A percentile compares a stretch with the other conserved stretches of the same genome.
These are phyloP conservation scores for Claviceps arundinis DNA, from an alignment of 2,329 filamentous ascomycete species.

Conservation along the genomic window DNA sequence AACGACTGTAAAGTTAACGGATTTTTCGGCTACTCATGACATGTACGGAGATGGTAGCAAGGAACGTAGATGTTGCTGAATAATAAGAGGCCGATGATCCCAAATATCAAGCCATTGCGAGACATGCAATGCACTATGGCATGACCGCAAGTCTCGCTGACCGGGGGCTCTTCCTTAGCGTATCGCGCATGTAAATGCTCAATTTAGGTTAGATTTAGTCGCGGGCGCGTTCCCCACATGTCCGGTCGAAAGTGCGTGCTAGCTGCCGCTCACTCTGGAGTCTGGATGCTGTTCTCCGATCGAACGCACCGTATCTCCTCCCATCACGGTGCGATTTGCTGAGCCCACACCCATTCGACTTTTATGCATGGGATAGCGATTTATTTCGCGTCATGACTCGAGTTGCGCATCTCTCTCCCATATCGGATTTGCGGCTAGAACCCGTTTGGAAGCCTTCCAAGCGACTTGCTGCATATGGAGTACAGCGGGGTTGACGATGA, in stretches of 20 bases:
- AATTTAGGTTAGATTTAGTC: not conserved
- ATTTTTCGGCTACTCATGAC: not conserved
- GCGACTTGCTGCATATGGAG: not conserved
- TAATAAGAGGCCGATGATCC: not conserved
- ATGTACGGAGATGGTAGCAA: not conserved
- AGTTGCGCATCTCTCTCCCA: not conserved
- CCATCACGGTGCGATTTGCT: not conserved
- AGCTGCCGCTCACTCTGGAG: no score
- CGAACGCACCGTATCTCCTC: not conserved
- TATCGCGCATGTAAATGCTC: not conserved
- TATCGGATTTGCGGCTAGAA: not conserved
- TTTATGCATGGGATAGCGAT: not conserved
- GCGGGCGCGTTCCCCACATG: not conserved
- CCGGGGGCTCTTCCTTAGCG: not conserved
- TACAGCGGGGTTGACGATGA: not conserved
- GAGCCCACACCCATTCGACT: not conserved
- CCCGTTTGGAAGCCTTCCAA: not conserved
- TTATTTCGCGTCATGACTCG: not conserved
- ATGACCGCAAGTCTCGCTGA: not conserved
- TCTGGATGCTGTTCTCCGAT: not conserved
- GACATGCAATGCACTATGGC: not conserved
- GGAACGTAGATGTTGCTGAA: not conserved
- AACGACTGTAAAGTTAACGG: not conserved
- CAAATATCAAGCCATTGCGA: not conserved
- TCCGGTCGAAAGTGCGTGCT: not conserved